Evolutionary conservation across 2,329 filamentous ascomycete genomes (phyloP), one percentile per base, ranked within the genome.

Genomic region (Cephalotrichum gorgonifer): DNA sequence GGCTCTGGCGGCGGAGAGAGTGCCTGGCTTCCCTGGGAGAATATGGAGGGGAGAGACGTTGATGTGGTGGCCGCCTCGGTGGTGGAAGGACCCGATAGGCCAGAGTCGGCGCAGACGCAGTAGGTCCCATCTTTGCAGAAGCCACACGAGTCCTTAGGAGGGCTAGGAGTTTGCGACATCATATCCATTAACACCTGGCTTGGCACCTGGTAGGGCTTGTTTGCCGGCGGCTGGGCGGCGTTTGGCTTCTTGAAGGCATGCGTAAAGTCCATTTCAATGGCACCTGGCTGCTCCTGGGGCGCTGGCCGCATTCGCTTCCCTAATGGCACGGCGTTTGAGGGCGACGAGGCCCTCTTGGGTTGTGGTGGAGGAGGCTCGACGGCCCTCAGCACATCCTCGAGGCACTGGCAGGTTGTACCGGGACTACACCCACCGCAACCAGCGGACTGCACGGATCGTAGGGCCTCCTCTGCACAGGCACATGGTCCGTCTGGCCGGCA

Each of bases 81-180:
- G 12, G 48, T 50, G 41, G 51, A 44, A 15, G 51, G 20, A 15
- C 27, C 28, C 22, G 48, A 38, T 53, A 69, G 60, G 23, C 69
- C 65, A 20, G 69, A 65, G 54, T 90, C 86, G 23, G 86, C 86
- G 63, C 87, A 93, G 55, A 89, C 81, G 60, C 87, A 93, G 57
- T 87, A 87, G 1, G 84, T 89, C 4, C 85, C 86, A 52, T 90
- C 85, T 53, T 83, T 79, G 65, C 87, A 93, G 67, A 93, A 93
- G 6, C 87, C 87, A 62, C 87, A 93, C 20, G 79, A 76, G 57
- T 91, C 86, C 53, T 79, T 75, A 5, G 76, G 71, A 11, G 71
- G 67, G 39, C 75, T 64, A 17, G 58, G 51, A 7, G 52, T 52
- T n/a, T 44, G 44, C 15, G 48, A 25, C 23, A 26, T 35, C 12